These are phyloP conservation scores for Talaromyces nanjingensis DNA, from an alignment of 495 filamentous ascomycete species.

Conservation along the genomic window DNA sequence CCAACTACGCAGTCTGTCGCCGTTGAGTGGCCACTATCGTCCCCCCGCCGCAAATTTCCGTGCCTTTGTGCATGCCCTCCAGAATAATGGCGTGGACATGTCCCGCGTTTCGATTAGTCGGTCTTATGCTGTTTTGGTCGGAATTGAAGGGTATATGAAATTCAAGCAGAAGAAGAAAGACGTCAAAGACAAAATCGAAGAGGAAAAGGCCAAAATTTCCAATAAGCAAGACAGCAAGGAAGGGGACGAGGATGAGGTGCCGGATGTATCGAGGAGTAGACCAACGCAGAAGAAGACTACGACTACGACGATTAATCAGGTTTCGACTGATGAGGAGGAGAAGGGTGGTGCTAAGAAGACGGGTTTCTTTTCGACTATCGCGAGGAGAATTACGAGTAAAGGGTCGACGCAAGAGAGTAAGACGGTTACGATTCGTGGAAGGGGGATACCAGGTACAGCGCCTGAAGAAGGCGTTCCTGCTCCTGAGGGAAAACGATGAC, in stretches of 20 bases:
- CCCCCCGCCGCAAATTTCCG: constrained; percentile 74
- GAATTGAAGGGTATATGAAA: constrained; percentile 69
- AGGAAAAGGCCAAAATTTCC: constrained; percentile 12
- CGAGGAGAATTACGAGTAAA: neutral
- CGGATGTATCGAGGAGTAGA: constrained; percentile 3
- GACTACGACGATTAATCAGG: neutral
- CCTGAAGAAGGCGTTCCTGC: constrained; percentile 13
- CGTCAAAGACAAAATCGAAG: constrained; percentile 27
- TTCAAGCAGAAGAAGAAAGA: constrained; percentile 53
- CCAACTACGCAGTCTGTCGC: constrained; percentile 51
- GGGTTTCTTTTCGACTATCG: neutral
- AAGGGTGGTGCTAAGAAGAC: neutral
- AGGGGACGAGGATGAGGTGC: neutral
- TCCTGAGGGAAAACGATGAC: constrained; percentile 8
- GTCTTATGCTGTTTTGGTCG: constrained; percentile 73
- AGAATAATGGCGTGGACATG: constrained; percentile 73
- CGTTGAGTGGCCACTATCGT: constrained; percentile 71
- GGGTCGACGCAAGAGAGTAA: neutral
- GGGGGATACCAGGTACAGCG: constrained; percentile 9
- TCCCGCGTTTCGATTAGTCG: constrained; percentile 67
- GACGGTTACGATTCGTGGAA: neutral
- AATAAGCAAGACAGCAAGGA: neutral
- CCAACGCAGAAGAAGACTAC: constrained; percentile 1
- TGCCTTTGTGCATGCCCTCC: constrained; percentile 66
- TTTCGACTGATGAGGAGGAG: neutral